phyloP scores from a whole-genome alignment of 306 rosid species.

The Vigna reflexopilosa region DNA sequence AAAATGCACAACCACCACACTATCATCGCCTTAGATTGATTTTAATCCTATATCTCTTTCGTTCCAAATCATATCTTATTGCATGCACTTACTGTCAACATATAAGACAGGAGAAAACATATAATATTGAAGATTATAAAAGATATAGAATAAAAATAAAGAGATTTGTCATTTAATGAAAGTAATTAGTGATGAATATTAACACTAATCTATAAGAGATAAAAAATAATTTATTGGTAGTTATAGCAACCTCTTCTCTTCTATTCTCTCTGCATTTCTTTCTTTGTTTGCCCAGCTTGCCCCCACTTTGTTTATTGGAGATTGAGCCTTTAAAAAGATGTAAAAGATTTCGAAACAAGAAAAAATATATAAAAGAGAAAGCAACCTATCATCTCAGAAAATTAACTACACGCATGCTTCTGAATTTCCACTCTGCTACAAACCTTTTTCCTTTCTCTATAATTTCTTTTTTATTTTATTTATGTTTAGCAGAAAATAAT shows the following conservation, averaged over 20 bases:
- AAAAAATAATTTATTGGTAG: neutral
- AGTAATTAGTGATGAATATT: no score
- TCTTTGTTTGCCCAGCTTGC: neutral
- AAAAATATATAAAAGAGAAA: conserved; percentile 2
- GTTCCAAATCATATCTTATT: neutral
- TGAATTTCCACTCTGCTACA: conserved; percentile 20
- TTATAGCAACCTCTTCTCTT: conserved; percentile 14
- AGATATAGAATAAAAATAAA: no score
- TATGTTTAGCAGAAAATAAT: no score
- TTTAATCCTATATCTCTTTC: neutral
- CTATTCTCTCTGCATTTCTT: neutral
- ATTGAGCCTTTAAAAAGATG: conserved; percentile 30
- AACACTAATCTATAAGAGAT: no score
- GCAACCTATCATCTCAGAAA: conserved; percentile 28
- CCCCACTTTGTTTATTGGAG: conserved; percentile 28
- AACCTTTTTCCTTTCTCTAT: neutral
- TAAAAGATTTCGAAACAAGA: neutral
- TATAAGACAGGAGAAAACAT: no score
- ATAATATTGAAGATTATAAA: no score
- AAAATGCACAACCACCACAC: conserved; percentile 15
- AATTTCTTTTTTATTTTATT: neutral
- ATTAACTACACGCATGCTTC: conserved; percentile 22
- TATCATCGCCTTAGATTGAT: neutral
- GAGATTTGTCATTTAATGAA: no score
- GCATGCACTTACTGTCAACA: neutral